phyloP scores from a whole-genome alignment of 352 stramenopile species.

The Phytophthora lateralis region DNA sequence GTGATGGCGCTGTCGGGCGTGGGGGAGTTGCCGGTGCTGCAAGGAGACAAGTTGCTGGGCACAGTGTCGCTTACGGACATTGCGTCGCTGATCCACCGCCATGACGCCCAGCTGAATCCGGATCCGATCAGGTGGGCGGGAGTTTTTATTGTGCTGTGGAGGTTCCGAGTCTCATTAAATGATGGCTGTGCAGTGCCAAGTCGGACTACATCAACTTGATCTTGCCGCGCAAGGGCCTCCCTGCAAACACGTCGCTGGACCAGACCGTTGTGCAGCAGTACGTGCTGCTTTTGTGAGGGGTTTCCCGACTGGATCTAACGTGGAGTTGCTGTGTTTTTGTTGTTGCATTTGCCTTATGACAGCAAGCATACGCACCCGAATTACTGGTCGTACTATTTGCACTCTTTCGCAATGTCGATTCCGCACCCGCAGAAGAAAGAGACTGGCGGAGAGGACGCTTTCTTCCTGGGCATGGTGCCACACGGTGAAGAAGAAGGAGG shows the following conservation, averaged over 20 bases:
- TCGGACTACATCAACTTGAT: constrained; percentile 92
- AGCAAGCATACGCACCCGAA: constrained; percentile 40
- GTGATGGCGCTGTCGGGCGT: constrained; percentile 79
- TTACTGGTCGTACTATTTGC: constrained; percentile 68
- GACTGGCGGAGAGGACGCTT: constrained; percentile 91
- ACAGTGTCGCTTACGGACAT: constrained; percentile 85
- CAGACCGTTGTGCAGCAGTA: constrained; percentile 47
- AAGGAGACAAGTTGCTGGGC: constrained; percentile 71
- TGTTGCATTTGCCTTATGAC: constrained; percentile 1
- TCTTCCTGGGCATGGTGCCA: constrained; percentile 89
- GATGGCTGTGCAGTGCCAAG: constrained; percentile 65
- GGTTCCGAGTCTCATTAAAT: background rate
- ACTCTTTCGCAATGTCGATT: constrained; percentile 79
- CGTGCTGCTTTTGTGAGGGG: background rate
- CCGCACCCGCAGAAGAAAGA: constrained; percentile 76
- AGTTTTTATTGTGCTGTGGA: background rate
- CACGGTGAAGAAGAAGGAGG: constrained; percentile 50
- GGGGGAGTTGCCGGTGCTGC: constrained; percentile 69
- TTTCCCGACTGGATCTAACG: constrained; percentile 2
- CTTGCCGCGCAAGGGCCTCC: constrained; percentile 77
- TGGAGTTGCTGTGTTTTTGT: constrained; percentile 2
- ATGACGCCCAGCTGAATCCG: constrained; percentile 55
- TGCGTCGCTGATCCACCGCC: constrained; percentile 70
- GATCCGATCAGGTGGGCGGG: constrained; percentile 52
- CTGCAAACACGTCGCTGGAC: constrained; percentile 68